Conservation (phyloP, 148 eudicot genomes). For the Silene latifolia region DNA sequence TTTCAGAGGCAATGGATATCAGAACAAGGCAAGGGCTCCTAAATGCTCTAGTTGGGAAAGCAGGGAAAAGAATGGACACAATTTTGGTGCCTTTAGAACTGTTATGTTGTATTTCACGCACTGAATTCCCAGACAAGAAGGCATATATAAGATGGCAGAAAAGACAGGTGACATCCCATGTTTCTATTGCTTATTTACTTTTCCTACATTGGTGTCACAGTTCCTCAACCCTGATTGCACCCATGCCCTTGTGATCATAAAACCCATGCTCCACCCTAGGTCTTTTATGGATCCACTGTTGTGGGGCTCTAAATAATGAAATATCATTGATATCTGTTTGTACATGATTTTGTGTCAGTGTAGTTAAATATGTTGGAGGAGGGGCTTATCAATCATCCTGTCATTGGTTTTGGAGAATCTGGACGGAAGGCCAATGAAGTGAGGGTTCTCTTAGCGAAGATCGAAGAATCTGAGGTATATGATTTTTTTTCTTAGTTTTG, state of each 20-base stretch:
- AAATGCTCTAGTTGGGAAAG: constrained; percentile 83
- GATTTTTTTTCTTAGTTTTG: constrained; percentile 9
- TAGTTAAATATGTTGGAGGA: constrained; percentile 99
- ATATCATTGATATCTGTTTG: constrained; percentile 27
- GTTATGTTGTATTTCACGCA: constrained; percentile 84
- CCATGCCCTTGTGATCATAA: not conserved
- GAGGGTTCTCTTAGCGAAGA: constrained; percentile 84
- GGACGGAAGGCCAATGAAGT: constrained; percentile 87
- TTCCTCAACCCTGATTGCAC: constrained; percentile 4
- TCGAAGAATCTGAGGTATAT: constrained; percentile 96
- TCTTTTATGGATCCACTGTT: constrained; percentile 10
- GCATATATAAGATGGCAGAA: constrained; percentile 97
- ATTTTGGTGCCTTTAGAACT: constrained; percentile 88
- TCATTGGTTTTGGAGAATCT: constrained; percentile 92
- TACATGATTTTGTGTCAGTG: constrained; percentile 57
- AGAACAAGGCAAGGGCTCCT: constrained; percentile 95
- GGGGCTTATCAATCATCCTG: constrained; percentile 93
- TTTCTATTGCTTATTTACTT: constrained; percentile 25
- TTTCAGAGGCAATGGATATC: constrained; percentile 94
- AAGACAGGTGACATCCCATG: constrained; percentile 69
- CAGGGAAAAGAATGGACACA: constrained; percentile 96
- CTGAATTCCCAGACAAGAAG: constrained; percentile 94
- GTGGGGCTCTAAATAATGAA: constrained; percentile 3
- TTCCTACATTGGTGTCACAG: constrained; percentile 1
- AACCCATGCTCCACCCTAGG: not conserved